Evolutionary conservation across 768 basidiomycete species (phyloP).

Genomic region (Kondoa malvinella): DNA sequence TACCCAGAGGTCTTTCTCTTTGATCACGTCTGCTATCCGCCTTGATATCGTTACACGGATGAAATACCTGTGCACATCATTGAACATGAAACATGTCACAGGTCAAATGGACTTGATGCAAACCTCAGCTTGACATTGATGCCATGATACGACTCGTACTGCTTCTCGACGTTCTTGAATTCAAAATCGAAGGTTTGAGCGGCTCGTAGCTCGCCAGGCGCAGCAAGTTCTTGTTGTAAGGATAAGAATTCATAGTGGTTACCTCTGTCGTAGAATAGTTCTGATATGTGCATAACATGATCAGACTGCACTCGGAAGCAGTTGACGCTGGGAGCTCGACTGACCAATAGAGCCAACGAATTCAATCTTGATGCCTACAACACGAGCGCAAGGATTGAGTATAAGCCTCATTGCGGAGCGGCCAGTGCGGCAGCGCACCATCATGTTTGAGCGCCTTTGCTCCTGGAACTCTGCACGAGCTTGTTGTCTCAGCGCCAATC

Average conservation of each 20-base stretch:
- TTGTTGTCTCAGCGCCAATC: background rate
- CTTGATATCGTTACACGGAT: conserved; percentile 77
- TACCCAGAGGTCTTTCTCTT: conserved; percentile 92
- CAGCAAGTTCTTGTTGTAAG: conserved; percentile 80
- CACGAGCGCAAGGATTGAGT: background rate
- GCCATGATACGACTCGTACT: conserved; percentile 92
- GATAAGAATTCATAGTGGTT: conserved; percentile 98
- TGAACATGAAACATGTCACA: background rate
- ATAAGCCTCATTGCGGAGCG: background rate
- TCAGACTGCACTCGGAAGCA: background rate
- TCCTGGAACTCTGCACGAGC: conserved; percentile 50
- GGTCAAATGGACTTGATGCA: conserved; percentile 5
- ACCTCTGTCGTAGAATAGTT: conserved; percentile 85
- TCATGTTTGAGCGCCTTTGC: conserved; percentile 90
- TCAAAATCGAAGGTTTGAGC: conserved; percentile 91
- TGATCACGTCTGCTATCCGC: conserved; percentile 77
- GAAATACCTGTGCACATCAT: conserved; percentile 51
- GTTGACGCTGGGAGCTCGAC: conserved; percentile 24
- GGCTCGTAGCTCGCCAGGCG: conserved; percentile 90
- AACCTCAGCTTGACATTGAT: conserved; percentile 95
- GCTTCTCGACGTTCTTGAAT: conserved; percentile 99
- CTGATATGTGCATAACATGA: conserved; percentile 11
- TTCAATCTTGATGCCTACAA: conserved; percentile 77
- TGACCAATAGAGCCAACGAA: conserved; percentile 87
- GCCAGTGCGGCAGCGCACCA: conserved; percentile 33